Base-by-base conservation (phyloP, 345 rosid genomes). In the Eucalyptus curtisii region DNA sequence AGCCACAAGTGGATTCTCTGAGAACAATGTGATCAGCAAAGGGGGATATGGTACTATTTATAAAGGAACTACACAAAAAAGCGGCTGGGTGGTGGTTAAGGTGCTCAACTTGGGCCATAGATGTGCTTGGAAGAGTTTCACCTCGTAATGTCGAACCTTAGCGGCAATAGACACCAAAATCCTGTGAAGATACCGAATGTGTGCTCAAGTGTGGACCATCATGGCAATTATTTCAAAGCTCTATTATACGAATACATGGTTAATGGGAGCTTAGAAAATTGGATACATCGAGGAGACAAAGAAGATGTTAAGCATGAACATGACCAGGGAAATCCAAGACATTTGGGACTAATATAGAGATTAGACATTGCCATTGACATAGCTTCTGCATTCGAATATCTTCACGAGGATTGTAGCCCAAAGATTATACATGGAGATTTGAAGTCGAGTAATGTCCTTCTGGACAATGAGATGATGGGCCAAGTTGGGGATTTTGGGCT, bases 181-280 rank as follows among this genome's bases (percentile, higher is more conserved):
- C 61, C 22, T 2, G 3, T 55, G 61, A 55, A 55, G 0, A 55
- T 55, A 22, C 0, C 22, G 61, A 9, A 55, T 0, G 13, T 22
- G 0, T 55, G 61, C 27, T 22, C 61, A 55, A 55, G 27, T 0
- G 12, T 55, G 61, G 61, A 55, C 27, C 4, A 55, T 22, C 61
- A 22, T 1, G 61, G 27, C 27, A 55, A 55, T 2, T 0, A 55
- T 55, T 22, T 55, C 61, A 55, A 55, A 22, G 61, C 61, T 55
- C 12, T 55, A 4, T 22, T 22, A 1, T 55, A 55, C 0, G 1
- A 8, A 22, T 55, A 55, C 1, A 55, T 55, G 61, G 61, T 1
- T 22, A 55, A 55, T 55, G 5, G 61, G 61, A 55, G 61, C 61
- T 55, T 55, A 55, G 61, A 55, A 6, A 55, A 55, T 8, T 55